Percentiles rank a stretch among this genome's conserved stretches.
Evolutionary conservation across 805 yeast genomes (phyloP).

Genomic region (Cyberlindnera maritima): DNA sequence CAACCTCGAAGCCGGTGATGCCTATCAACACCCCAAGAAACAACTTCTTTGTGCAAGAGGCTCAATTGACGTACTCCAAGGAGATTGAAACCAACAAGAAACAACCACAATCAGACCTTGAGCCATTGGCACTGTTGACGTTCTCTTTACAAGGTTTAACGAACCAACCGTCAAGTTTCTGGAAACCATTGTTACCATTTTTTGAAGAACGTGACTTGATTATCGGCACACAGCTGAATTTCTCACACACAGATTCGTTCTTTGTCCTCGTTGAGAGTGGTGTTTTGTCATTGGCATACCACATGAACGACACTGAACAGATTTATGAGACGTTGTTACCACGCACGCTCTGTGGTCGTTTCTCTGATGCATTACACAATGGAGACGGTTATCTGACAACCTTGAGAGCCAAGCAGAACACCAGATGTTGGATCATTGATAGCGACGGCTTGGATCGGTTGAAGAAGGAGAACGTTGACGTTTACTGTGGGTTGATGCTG

Average conservation of each 20-base stretch:
- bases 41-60: constrained; percentile 38
- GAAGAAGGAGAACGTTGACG: constrained; percentile 44
- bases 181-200: constrained; percentile 9
- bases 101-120: constrained; percentile 26
- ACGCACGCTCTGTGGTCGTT: constrained; percentile 52
- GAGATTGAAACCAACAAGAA: constrained; percentile 23
- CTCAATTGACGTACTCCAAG: constrained; percentile 30
- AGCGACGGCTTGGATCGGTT: constrained; percentile 43
- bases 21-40: constrained; percentile 40
- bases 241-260: constrained; percentile 28
- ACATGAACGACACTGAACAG: constrained; percentile 32
- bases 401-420: constrained; percentile 56
- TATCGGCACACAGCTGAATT: constrained; percentile 48
- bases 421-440: constrained; percentile 68
- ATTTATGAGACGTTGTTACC: constrained; percentile 49
- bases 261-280: constrained; percentile 62
- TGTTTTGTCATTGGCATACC: constrained; percentile 48
- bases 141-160: constrained; percentile 15
- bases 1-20: not conserved
- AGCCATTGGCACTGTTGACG: constrained; percentile 10
- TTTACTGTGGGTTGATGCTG: constrained; percentile 62
- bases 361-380: constrained; percentile 26
- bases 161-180: constrained; percentile 8
- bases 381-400: constrained; percentile 40
- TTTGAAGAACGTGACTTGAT: constrained; percentile 43